Evolutionary conservation across 129 eudicot genomes (phyloP), one percentile per base, ranked within the genome.

Genomic region (Flaveria sonorensis): DNA sequence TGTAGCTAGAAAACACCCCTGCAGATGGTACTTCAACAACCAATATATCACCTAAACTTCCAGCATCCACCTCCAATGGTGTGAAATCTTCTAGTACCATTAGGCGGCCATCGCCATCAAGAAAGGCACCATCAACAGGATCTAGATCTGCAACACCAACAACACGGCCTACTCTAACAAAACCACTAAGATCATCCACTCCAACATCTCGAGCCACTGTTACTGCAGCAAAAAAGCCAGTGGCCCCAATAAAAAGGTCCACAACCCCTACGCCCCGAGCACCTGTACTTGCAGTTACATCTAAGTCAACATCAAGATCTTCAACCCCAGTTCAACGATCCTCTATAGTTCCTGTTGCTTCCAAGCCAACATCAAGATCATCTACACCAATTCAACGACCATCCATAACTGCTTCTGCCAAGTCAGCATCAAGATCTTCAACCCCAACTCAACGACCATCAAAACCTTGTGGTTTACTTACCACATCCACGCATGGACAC

Each of bases 131-230:
- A 77, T 77, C 89, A 70, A 71, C 78, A 72, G 72, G 68, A 61
- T 61, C 19, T 0, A 26, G 68, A 61, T 30, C 42, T 12, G 42
- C 68, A 6, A 26, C 68, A 61, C 42, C 68, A 61, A 61, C 68
- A 12, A 61, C 68, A 28, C 68, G 42, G 2, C 65, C 65, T 10
- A 59, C 30, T 2, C 36, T 23, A 61, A 26, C 86, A 47, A 90
- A 83, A 74, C 76, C 89, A 46, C 68, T 77, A 13, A 84, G 92
- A 77, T 47, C 93, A n/a, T 86, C 93, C 36, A 86, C 89, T 45
- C 93, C 96, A 67, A 86, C 90, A 46, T 75, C 86, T 52, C 82
- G 91, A 19, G 68, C 88, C 39, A 81, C 69, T 63, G 46, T 61
- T 7, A 1, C 42, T 2, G 68, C 68, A 61, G 42, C 68, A 61